phyloP scores from a whole-genome alignment of 306 rosid genomes.

The Abrus pulchellus region DNA sequence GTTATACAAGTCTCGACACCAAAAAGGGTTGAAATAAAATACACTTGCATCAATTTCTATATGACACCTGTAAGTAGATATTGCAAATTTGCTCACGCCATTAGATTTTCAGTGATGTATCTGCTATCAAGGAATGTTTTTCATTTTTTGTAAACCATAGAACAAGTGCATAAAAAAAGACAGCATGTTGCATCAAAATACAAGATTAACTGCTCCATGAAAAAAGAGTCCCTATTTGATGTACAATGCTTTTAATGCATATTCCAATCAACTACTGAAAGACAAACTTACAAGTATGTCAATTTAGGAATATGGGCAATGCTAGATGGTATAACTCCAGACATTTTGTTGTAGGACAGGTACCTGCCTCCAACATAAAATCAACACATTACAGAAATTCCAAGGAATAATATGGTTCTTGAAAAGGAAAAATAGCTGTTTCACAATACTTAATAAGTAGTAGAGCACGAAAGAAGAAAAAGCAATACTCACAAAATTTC shows the following conservation, averaged over 20 bases:
- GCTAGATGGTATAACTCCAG: conserved; percentile 88
- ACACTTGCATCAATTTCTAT: conserved; percentile 32
- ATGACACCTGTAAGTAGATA: background rate
- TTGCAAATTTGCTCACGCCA: background rate
- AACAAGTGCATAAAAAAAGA: conserved; percentile 12
- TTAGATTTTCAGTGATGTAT: conserved; percentile 23
- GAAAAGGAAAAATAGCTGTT: background rate
- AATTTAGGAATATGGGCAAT: conserved; percentile 85
- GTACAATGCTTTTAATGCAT: background rate
- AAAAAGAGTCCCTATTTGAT: conserved; percentile 10
- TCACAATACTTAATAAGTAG: background rate
- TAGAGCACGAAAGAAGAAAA: conserved; percentile 16
- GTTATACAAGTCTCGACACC: background rate
- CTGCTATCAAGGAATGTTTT: background rate
- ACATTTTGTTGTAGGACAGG: conserved; percentile 92
- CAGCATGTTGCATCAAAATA: background rate
- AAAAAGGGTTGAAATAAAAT: background rate
- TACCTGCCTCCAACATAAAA: conserved; percentile 70
- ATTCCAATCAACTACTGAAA: conserved; percentile 23
- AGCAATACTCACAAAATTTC: conserved; percentile 83
- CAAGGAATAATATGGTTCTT: conserved; percentile 9
- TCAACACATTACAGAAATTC: conserved; percentile 27
- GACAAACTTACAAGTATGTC: conserved; percentile 87
- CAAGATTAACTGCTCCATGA: background rate
- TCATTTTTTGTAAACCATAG: background rate